Conservation (phyloP, 306 rosid genomes). For the Trifolium subterraneum region DNA sequence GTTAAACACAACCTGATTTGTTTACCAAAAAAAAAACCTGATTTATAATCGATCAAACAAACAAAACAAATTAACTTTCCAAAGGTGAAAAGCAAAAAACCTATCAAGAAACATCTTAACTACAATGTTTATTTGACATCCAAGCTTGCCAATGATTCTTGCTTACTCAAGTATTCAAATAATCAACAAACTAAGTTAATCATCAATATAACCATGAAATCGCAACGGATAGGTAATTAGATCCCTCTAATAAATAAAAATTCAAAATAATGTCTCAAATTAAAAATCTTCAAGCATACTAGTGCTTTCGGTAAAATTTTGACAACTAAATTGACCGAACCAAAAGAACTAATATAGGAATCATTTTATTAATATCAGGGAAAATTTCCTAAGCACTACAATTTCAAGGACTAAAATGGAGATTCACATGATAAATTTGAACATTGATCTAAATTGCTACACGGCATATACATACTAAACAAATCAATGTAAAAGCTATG, state of each 20-base stretch:
- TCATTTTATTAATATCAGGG: neutral
- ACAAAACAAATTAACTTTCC: slow-evolving; percentile 26
- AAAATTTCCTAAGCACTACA: neutral
- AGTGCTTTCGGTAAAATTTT: neutral
- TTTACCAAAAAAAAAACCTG: no score
- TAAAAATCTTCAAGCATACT: neutral
- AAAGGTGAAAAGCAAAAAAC: slow-evolving; percentile 21
- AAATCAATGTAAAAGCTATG: slow-evolving; percentile 4
- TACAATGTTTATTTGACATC: slow-evolving; percentile 25
- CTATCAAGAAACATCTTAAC: slow-evolving; percentile 25
- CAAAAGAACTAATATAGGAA: neutral
- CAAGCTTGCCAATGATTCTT: neutral
- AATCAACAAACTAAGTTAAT: neutral
- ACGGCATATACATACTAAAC: slow-evolving; percentile 6
- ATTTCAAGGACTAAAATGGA: neutral
- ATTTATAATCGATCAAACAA: slow-evolving; percentile 9
- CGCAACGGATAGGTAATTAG: neutral
- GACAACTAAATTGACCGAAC: neutral
- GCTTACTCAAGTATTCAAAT: neutral
- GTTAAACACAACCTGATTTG: neutral
- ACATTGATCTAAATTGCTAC: slow-evolving; percentile 18
- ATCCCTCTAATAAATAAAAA: neutral
- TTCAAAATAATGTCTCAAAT: neutral
- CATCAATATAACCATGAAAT: neutral
- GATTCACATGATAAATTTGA: neutral